Evolutionary conservation across 805 yeast genomes (phyloP), one percentile per base, ranked within the genome.

Genomic region (Metschnikowia corniflorae): DNA sequence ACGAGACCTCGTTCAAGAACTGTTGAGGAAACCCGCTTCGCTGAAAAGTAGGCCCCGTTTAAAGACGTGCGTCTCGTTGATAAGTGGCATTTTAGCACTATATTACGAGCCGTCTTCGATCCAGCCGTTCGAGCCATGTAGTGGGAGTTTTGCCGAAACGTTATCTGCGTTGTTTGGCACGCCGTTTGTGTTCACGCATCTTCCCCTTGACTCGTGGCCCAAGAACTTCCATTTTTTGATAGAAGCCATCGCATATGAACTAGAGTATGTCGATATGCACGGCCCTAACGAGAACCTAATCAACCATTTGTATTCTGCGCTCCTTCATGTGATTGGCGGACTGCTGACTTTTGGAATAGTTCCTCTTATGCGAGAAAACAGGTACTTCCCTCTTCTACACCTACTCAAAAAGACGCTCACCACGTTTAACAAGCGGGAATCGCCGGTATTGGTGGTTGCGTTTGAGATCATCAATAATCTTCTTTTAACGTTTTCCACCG

Each of bases 401-500:
- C 20, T 58, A 2, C 26, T 61, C 9, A 38, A 35, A 9, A 40
- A 42, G n/a, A 43, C 57, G 2, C 32, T 45, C 6, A 35, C 39
- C 6, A 16, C 31, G 2, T 49, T 40, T 31, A 51, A 48, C 39
- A 55, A 53, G 24, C 29, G 42, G 21, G 69, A 64, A 35, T 50
- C 44, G 29, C 33, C 52, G 3, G 33, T 58, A 16, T 40, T 55
- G 16, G 44, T 58, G 2, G 33, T 44, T 6, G 36, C 56, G 2
- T 50, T 79, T 29, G 63, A 64, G 34, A 54, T 80, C 12, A 53
- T 73, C 13, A 80, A 79, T 50, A 65, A 63, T 23, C 46, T 70
- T 3, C 46, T 79, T 6, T 44, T 71, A 0, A 55, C 61, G n/a
- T 51, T 70, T 4, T 61, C 75, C 3, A 65, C 73, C 0, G 52